Percentiles rank a stretch among this genome's conserved stretches.
Evolutionary conservation across 1,139 yeast species (phyloP).

Genomic region (Spathaspora sp.): DNA sequence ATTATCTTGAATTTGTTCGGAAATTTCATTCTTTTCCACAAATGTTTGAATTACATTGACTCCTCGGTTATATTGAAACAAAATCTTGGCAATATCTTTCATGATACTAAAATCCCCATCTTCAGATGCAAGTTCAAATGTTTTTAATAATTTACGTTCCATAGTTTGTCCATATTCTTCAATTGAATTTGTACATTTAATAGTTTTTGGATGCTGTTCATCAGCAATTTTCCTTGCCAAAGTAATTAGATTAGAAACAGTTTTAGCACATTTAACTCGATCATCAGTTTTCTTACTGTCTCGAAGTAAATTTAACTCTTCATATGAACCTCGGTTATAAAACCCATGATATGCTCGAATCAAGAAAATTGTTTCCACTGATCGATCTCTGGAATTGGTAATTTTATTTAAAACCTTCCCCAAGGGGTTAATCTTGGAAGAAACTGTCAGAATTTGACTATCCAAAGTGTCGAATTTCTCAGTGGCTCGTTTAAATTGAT

Average conservation of each 20-base stretch:
- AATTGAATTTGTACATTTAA: constrained; percentile 52
- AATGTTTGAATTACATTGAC: constrained; percentile 78
- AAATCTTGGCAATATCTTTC: constrained; percentile 76
- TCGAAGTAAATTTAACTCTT: constrained; percentile 57
- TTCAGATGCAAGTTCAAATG: constrained; percentile 60
- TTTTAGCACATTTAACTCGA: constrained; percentile 65
- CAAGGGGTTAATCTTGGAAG: constrained; percentile 67
- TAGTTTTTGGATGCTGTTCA: constrained; percentile 50
- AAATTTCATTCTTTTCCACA: constrained; percentile 74
- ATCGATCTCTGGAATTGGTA: constrained; percentile 74
- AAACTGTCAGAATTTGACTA: constrained; percentile 55
- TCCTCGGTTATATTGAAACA: constrained; percentile 84
- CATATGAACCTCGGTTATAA: constrained; percentile 58
- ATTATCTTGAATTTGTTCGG: constrained; percentile 19
- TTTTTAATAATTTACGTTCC: constrained; percentile 63
- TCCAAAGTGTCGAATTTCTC: constrained; percentile 59
- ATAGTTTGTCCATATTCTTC: constrained; percentile 73
- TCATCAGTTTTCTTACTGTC: constrained; percentile 45
- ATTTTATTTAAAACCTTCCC: constrained; percentile 74
- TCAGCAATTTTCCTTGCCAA: constrained; percentile 62
- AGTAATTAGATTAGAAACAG: constrained; percentile 63
- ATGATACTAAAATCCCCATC: constrained; percentile 62
- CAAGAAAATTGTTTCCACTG: constrained; percentile 70
- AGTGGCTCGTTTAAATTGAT: constrained; percentile 45
- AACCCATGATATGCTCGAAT: constrained; percentile 79